Conservation (phyloP, 2,329 filamentous ascomycete species). For the Paecilomyces sp. region DNA sequence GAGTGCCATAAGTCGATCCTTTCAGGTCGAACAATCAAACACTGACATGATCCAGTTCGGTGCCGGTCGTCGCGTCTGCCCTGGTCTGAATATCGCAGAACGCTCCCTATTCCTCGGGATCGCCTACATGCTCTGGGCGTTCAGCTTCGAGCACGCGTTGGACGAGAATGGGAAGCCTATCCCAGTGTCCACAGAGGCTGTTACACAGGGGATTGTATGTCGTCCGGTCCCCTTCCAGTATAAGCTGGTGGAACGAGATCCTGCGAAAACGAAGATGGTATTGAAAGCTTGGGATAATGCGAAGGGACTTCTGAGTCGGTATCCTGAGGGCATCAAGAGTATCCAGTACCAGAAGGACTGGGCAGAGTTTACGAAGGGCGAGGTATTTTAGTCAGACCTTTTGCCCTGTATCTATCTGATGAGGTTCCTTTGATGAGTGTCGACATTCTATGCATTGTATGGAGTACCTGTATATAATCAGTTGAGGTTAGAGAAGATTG, state of each 20-base stretch:
- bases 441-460: background rate
- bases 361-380: constrained; percentile 2
- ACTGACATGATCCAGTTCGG: constrained; percentile 11
- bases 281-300: constrained; percentile 6
- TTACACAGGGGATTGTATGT: constrained; percentile 8
- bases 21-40: background rate
- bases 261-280: constrained; percentile 2
- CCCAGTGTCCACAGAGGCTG: constrained; percentile 1
- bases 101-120: constrained; percentile 18
- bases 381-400: background rate
- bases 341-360: constrained; percentile 5
- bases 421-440: background rate
- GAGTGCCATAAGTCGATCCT: background rate
- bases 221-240: constrained; percentile 1
- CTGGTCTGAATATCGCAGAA: constrained; percentile 22
- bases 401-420: background rate
- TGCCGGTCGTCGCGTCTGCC: constrained; percentile 20
- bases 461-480: background rate
- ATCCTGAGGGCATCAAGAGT: constrained; percentile 5
- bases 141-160: constrained; percentile 13
- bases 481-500: too few species aligned
- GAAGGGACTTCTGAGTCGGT: constrained; percentile 4
- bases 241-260: background rate
- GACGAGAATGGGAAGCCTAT: constrained; percentile 8
- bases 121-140: constrained; percentile 20